Percentiles rank a stretch among this genome's conserved stretches.
These are phyloP conservation scores for sweet orange (Citrus sinensis) DNA, from an alignment of 345 rosid species.

Conservation along the genomic window DVS_A1.0 CM039163.1:49930001-49930500, in stretches of 20 bases:
- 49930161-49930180: conserved; percentile 77
- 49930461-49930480: neutral
- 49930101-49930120: neutral
- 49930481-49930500: neutral
- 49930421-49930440: conserved; percentile 50
- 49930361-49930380: conserved; percentile 55
- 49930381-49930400: conserved; percentile 41
- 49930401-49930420: conserved; percentile 52
- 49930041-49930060: conserved; percentile 78
- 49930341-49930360: conserved; percentile 52
- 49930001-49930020: conserved; percentile 90
- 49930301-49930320: conserved; percentile 29
- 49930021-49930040: conserved; percentile 87
- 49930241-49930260: conserved; percentile 40
- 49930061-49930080: conserved; percentile 96
- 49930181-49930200: conserved; percentile 84
- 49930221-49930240: conserved; percentile 77
- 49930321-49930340: conserved; percentile 46
- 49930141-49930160: conserved; percentile 4
- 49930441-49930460: conserved; percentile 20
- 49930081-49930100: conserved; percentile 61
- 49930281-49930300: conserved; percentile 34
- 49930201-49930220: conserved; percentile 79
- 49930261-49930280: conserved; percentile 89
- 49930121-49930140: no score